Evolutionary conservation across 1,139 yeast species (phyloP), one percentile per base, ranked within the genome.

Genomic region (Wickerhamiella infanticola): DNA sequence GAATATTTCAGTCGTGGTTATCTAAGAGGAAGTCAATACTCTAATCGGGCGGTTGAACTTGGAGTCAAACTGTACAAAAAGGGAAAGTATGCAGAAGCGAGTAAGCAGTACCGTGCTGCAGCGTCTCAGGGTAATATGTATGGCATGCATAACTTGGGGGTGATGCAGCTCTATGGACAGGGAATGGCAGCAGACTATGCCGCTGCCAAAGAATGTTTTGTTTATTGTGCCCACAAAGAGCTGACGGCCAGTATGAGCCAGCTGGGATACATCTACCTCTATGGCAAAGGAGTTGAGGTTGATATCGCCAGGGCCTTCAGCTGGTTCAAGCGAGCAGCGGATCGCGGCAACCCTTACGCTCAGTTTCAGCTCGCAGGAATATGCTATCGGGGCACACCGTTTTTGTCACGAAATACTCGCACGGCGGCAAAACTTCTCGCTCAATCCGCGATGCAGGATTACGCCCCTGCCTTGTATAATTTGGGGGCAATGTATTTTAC

Each of bases 141-240:
- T 3, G 56, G 52, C 1, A 25, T 47, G 33, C 53, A 53, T 47
- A 53, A 53, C 27, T 36, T 53, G 25, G 56, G 53, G 2, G 45
- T 50, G 6, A 53, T 53, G 56, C 43, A 40, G 7, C 48, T 53
- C 3, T 49, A 51, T 35, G 55, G 55, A 7, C 56, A 53, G 36
- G 56, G 56, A 2, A 45, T 46, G 3, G 31, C 42, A 3, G 39
- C 18, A n/a, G 41, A 53, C 37, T 40, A 18, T 24, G 40, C 11
- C 1, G 27, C 33, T 6, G 55, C 55, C 2, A 41, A 38, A 3
- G 35, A 35, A 1, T 49, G 42, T 43, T 53, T 53, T 26, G 26
- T 39, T 5, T 37, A 31, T 11, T 37, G 50, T 13, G 47, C 55
- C 1, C 26, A 42, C 4, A 24, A 38, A n/a, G 53, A 51, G 4